Evolutionary conservation across 306 rosid species (phyloP).

Genomic region (Casuarina cunninghamiana): DNA sequence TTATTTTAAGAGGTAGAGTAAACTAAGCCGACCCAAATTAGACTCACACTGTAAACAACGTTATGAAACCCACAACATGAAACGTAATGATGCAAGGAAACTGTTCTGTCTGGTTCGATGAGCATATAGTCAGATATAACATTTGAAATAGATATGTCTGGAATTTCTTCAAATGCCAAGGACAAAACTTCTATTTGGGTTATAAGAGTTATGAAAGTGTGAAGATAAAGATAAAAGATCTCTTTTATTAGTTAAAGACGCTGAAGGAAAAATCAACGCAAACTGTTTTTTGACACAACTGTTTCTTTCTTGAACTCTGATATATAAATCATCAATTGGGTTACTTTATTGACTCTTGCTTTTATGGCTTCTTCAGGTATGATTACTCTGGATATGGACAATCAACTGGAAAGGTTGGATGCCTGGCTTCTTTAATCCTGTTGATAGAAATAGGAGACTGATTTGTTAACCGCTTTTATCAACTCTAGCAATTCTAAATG

Average conservation of each 20-base stretch:
- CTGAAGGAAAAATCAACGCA: background rate
- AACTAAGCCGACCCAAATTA: too few species aligned
- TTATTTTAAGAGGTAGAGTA: too few species aligned
- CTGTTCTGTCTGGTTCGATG: background rate
- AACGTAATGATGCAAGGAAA: too few species aligned
- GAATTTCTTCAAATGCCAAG: background rate
- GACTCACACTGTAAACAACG: too few species aligned
- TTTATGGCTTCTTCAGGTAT: slow-evolving; percentile 51
- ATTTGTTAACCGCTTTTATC: background rate
- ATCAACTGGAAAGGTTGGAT: slow-evolving; percentile 91
- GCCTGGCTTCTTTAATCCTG: slow-evolving; percentile 11
- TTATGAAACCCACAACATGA: too few species aligned
- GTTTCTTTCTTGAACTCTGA: background rate
- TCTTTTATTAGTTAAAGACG: background rate
- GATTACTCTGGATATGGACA: slow-evolving; percentile 99
- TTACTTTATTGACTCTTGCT: slow-evolving; percentile 23
- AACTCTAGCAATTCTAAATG: background rate
- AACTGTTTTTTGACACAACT: slow-evolving; percentile 3
- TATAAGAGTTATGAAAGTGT: background rate
- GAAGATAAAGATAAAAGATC: background rate
- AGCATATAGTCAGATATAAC: background rate
- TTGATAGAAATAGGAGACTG: slow-evolving; percentile 5
- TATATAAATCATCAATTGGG: slow-evolving; percentile 4
- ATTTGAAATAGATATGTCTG: background rate
- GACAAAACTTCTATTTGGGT: background rate